phyloP scores from a whole-genome alignment of 129 eudicot species.

The Mikania micrantha region DNA sequence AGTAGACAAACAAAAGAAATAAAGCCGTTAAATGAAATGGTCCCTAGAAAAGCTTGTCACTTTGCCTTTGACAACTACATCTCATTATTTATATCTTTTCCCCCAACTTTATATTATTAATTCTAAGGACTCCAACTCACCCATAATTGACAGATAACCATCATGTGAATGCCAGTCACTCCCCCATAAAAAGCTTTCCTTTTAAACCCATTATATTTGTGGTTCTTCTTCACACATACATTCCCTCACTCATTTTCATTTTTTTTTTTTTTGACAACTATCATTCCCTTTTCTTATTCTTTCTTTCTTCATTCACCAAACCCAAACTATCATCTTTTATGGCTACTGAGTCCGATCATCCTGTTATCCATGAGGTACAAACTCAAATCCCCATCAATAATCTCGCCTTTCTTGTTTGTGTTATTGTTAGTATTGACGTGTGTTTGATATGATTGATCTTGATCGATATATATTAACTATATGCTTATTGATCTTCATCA shows the following conservation, averaged over 20 bases:
- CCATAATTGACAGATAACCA: constrained; percentile 71
- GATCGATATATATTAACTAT: too few relatives aligned
- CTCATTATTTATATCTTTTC: constrained; percentile 25
- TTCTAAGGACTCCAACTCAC: constrained; percentile 44
- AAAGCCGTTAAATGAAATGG: constrained; percentile 44
- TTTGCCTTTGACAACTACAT: constrained; percentile 49
- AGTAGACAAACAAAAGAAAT: constrained; percentile 37
- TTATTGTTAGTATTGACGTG: too few relatives aligned
- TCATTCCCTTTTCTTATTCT: constrained; percentile 30
- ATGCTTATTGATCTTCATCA: too few relatives aligned
- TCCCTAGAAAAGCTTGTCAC: constrained; percentile 49
- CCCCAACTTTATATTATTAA: constrained; percentile 21
- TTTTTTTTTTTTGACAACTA: constrained; percentile 36
- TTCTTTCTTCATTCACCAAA: constrained; percentile 1
- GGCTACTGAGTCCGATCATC: constrained; percentile 59
- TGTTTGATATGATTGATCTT: too few relatives aligned
- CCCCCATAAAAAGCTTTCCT: constrained; percentile 20
- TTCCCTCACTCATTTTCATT: constrained; percentile 30
- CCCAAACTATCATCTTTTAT: constrained; percentile 23
- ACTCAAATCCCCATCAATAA: too few relatives aligned
- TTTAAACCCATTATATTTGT: constrained; percentile 29
- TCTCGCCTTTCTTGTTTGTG: too few relatives aligned
- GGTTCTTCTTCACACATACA: constrained; percentile 18
- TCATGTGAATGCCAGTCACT: constrained; percentile 49
- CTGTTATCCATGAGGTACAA: constrained; percentile 44